Percentiles rank a stretch among this genome's conserved stretches.
Evolutionary conservation across 2,329 filamentous ascomycete species (phyloP).

Genomic region (Ophiocordyceps sinensis): DNA sequence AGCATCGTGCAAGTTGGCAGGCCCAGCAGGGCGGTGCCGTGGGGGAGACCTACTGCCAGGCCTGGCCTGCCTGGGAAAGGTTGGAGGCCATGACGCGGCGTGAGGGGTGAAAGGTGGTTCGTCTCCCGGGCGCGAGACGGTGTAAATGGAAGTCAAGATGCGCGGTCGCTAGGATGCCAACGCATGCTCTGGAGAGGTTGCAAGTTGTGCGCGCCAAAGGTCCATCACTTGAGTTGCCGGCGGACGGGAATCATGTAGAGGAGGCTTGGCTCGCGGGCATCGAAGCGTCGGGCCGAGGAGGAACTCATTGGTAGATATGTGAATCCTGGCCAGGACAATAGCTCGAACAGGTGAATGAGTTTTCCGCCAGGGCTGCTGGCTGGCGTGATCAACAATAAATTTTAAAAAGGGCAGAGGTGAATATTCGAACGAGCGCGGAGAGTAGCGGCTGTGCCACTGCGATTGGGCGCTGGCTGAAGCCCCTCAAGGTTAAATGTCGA

Average conservation of each 20-base stretch:
- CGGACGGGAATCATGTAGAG: conserved; percentile 12
- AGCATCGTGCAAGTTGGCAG: neutral
- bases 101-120: neutral
- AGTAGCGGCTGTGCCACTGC: conserved; percentile 1
- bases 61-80: conserved; percentile 17
- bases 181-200: conserved; percentile 19
- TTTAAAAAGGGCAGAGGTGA: conserved; percentile 2
- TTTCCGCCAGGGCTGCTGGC: neutral
- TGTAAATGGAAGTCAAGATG: conserved; percentile 3
- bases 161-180: conserved; percentile 10
- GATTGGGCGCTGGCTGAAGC: conserved; percentile 7
- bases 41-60: conserved; percentile 22
- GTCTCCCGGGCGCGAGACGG: conserved; percentile 1
- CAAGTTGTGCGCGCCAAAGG: conserved; percentile 15
- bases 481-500: conserved; percentile 7
- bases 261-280: conserved; percentile 21
- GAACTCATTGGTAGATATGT: conserved; percentile 21
- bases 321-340: conserved; percentile 5
- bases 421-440: conserved; percentile 3
- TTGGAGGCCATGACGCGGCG: conserved; percentile 4
- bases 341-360: neutral
- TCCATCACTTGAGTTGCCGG: conserved; percentile 18
- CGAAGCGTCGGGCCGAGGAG: conserved; percentile 17
- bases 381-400: neutral
- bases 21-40: too few relatives aligned